Percentiles rank a stretch among this genome's conserved stretches.
Evolutionary conservation across 495 filamentous ascomycete species (phyloP).

Genomic region (Durotheca rogersii): DNA sequence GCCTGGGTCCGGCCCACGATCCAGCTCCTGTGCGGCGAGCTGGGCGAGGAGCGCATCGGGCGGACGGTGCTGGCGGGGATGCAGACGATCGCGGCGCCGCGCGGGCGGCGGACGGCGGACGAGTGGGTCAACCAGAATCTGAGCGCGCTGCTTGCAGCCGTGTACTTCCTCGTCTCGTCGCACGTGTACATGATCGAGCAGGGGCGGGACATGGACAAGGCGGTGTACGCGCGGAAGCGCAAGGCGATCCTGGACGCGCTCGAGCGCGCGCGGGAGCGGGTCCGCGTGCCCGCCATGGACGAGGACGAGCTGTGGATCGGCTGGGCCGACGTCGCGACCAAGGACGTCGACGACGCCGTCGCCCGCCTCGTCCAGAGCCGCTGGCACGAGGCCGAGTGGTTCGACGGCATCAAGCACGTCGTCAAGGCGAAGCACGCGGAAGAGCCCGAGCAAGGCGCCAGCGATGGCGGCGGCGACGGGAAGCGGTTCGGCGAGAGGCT

Average conservation of each 20-base stretch:
- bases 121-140: conserved; percentile 55
- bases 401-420: conserved; percentile 47
- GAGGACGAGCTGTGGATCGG: conserved; percentile 50
- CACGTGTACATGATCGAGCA: conserved; percentile 42
- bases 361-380: conserved; percentile 54
- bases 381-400: conserved; percentile 74
- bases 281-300: conserved; percentile 33
- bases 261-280: conserved; percentile 36
- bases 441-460: conserved; percentile 24
- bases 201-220: conserved; percentile 38
- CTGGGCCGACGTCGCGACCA: conserved; percentile 43
- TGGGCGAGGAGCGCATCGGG: conserved; percentile 40
- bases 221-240: conserved; percentile 42
- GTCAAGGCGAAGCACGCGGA: conserved; percentile 28
- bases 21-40: conserved; percentile 57
- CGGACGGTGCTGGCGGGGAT: conserved; percentile 47
- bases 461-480: conserved; percentile 31
- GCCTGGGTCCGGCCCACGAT: conserved; percentile 67
- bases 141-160: conserved; percentile 60
- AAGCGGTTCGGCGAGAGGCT: conserved; percentile 31
- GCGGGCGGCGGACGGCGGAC: conserved; percentile 42
- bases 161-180: conserved; percentile 63
- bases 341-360: conserved; percentile 62
- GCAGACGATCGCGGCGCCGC: conserved; percentile 42
- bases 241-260: conserved; percentile 43